phyloP scores from a whole-genome alignment of 495 filamentous ascomycete genomes.

The Aspergillus mulundensis region DNA sequence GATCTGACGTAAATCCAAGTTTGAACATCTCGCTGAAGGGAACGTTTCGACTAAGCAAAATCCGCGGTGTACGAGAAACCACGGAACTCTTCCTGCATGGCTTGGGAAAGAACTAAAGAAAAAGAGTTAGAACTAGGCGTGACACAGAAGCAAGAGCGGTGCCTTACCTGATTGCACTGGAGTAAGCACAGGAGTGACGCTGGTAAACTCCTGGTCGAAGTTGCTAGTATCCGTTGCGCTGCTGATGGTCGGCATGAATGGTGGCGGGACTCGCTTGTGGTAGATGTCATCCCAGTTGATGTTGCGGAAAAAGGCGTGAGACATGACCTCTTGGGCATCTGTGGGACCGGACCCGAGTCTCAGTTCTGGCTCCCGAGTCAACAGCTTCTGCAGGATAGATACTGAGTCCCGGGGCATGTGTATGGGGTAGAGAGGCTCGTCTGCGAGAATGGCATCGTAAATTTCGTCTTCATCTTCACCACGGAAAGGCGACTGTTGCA shows the following conservation, averaged over 20 bases:
- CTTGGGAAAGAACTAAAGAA: constrained; percentile 83
- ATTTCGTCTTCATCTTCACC: constrained; percentile 99
- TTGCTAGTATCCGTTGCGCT: constrained; percentile 97
- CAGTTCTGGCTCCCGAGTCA: constrained; percentile 91
- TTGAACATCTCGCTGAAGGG: constrained; percentile 9
- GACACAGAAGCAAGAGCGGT: constrained; percentile 1
- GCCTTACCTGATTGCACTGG: constrained; percentile 94
- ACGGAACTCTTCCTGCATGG: constrained; percentile 99
- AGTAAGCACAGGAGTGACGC: constrained; percentile 94
- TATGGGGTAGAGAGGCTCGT: constrained; percentile 97
- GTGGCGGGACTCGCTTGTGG: constrained; percentile 83
- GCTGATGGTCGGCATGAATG: constrained; percentile 84
- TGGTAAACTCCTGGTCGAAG: constrained; percentile 98
- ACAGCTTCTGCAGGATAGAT: constrained; percentile 94
- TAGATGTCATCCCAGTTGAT: constrained; percentile 99
- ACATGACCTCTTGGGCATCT: constrained; percentile 99
- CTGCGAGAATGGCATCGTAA: constrained; percentile 97
- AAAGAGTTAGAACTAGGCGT: constrained; percentile 13
- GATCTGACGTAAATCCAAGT: constrained; percentile 18
- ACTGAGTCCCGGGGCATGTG: constrained; percentile 99
- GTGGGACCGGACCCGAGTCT: constrained; percentile 91
- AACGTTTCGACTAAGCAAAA: constrained; percentile 45
- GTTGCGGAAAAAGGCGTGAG: constrained; percentile 94
- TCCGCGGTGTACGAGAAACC: constrained; percentile 95
- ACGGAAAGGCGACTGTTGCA: constrained; percentile 98